Evolutionary conservation across 345 rosid genomes (phyloP).

Genomic region (Boechera stricta): DNA sequence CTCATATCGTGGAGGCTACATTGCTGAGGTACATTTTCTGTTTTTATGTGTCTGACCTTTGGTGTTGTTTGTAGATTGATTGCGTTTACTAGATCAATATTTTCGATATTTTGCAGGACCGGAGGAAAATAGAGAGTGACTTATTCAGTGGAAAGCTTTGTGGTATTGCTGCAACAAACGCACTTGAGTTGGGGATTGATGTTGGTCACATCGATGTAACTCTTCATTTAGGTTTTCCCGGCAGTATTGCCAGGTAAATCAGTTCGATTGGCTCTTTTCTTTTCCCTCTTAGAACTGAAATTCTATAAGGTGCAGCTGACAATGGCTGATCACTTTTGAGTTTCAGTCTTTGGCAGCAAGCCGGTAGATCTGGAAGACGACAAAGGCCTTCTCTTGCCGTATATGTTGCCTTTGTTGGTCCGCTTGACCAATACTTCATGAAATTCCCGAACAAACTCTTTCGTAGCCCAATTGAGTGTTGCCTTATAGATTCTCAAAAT

Average conservation of each 20-base stretch:
- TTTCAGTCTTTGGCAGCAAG: constrained; percentile 93
- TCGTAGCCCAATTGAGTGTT: constrained; percentile 80
- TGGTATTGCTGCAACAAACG: constrained; percentile 96
- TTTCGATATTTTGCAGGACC: constrained; percentile 56
- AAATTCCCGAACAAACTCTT: constrained; percentile 84
- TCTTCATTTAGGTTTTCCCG: constrained; percentile 96
- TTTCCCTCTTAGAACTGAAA: constrained; percentile 5
- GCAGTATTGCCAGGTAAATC: constrained; percentile 85
- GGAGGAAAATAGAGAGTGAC: constrained; percentile 84
- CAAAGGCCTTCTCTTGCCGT: constrained; percentile 85
- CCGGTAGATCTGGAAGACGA: constrained; percentile 96
- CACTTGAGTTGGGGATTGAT: constrained; percentile 97
- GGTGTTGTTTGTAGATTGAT: constrained; percentile 33
- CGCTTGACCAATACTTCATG: constrained; percentile 95
- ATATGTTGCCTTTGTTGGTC: constrained; percentile 82
- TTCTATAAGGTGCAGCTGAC: constrained; percentile 11
- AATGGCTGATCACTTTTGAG: constrained; percentile 34
- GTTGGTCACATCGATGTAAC: constrained; percentile 95
- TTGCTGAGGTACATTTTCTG: constrained; percentile 64
- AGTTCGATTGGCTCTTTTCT: constrained; percentile 32
- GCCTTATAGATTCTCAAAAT: constrained; percentile 85
- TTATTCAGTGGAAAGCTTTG: constrained; percentile 84
- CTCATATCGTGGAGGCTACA: constrained; percentile 92
- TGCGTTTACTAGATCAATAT: constrained; percentile 16
- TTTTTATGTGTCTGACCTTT: neutral